Evolutionary conservation across 2,329 filamentous ascomycete species (phyloP).

Genomic region (Colletotrichum tropicale): DNA sequence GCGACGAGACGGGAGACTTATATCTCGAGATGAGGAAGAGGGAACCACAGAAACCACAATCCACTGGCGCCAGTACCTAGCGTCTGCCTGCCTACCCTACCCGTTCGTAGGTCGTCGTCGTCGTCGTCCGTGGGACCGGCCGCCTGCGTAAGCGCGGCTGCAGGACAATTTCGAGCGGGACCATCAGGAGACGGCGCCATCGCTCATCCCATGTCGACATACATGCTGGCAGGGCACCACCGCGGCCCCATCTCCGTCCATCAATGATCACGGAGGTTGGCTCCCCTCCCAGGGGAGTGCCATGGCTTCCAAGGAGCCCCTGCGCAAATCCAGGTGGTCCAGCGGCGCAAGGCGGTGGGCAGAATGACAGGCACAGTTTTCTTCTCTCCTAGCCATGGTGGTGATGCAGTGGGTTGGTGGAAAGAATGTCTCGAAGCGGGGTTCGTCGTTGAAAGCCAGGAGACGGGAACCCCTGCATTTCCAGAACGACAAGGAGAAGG

Average conservation of each 20-base stretch:
- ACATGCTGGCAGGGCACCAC: not conserved
- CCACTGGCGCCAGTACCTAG: not conserved
- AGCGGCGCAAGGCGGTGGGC: not conserved
- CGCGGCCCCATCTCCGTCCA: slow-evolving; percentile 1
- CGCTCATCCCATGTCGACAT: not conserved
- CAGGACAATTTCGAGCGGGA: slow-evolving; percentile 10
- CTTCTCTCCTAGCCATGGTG: not conserved
- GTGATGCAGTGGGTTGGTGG: not conserved
- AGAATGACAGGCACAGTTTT: not conserved
- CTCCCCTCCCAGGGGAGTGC: not conserved
- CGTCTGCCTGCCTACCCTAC: not conserved
- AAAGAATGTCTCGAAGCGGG: not conserved
- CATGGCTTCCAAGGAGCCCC: not conserved
- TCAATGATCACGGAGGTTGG: not conserved
- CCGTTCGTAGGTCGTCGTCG: not conserved
- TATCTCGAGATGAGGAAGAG: slow-evolving; percentile 11
- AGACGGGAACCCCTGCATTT: not conserved
- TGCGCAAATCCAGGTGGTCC: slow-evolving; percentile 10
- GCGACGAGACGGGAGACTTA: slow-evolving; percentile 10
- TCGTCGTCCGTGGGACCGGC: not conserved
- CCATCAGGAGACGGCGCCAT: slow-evolving; percentile 13
- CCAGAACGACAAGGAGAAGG: not conserved
- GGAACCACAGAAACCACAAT: not conserved
- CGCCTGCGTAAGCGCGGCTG: not conserved
- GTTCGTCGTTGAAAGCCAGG: slow-evolving; percentile 11